Evolutionary conservation across 371 early-diverging fungal genomes (phyloP), one percentile per base, ranked within the genome.

Genomic region (Umbelopsis sp.): DNA sequence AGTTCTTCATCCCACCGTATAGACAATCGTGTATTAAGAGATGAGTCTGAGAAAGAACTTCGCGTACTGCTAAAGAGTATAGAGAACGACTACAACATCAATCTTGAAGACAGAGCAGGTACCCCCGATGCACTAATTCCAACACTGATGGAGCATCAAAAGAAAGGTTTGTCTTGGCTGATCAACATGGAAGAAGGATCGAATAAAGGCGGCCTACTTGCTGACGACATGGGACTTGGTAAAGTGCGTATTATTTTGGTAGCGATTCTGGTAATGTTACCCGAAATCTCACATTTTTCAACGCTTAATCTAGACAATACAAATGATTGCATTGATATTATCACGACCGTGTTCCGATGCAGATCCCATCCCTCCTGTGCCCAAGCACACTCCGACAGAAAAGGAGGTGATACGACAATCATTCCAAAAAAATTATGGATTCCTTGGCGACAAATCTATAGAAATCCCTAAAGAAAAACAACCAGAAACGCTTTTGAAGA

Each of bases 321-420:
- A 95, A 79, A 87, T 92, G 0, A 86, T 97, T 57, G 86, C 95
- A 1, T 78, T 92, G 8, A 86, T 96, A 12, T 76, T 90, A 9
- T 82, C 81, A 6, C 81, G 82, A 4, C 84, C 79, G 0, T 74
- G 77, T 53, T 45, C 57, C 0, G 65, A 79, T 29, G 45, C 63
- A n/a, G 68, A 74, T 3, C 62, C 52, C 25, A 51, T 72, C 8
- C 65, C 67, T 24, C 67, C 24, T 5, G 14, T 0, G 0, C 35
- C 12, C 10, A 12, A 10, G 25, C 14, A 18, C 12, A 24, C 5
- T 29, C 22, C 63, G 37, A 11, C 14, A 25, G 44, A 41, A 45
- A 65, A 25, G 46, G 25, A 25, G 7, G 18, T 1, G 7, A 48
- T 16, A 20, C 9, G 48, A 18, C 48, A 48, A 20, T 16, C 48